Evolutionary conservation across 495 filamentous ascomycete genomes (phyloP).

Genomic region (Xylaria sp.): DNA sequence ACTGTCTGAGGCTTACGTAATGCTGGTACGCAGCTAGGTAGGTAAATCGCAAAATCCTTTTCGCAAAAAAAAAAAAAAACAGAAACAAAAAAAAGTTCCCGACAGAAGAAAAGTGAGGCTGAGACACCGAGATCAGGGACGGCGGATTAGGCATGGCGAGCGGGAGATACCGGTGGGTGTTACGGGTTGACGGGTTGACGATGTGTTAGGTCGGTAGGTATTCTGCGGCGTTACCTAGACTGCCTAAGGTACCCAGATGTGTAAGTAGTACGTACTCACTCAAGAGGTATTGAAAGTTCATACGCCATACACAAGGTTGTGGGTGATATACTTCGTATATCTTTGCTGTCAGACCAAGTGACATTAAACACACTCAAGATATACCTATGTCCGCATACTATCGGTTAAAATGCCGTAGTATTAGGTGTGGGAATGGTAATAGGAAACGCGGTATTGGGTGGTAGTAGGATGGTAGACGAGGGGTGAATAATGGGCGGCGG

Average conservation of each 20-base stretch:
- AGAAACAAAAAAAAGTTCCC: too few species aligned
- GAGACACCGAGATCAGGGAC: not conserved
- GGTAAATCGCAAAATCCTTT: not conserved
- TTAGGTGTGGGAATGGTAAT: not conserved
- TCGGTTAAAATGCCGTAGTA: not conserved
- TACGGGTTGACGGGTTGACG: not conserved
- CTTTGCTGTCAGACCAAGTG: not conserved
- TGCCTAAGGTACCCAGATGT: too few species aligned
- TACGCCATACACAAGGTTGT: too few species aligned
- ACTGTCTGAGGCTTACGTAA: too few species aligned
- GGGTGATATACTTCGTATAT: not conserved
- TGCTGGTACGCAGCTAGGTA: not conserved
- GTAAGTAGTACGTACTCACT: too few species aligned
- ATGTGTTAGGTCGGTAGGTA: too few species aligned
- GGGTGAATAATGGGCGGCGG: constrained; percentile 10
- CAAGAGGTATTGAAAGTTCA: too few species aligned
- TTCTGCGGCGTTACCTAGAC: too few species aligned
- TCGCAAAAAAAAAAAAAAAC: too few species aligned
- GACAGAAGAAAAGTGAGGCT: not conserved
- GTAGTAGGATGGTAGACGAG: not conserved
- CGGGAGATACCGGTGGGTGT: not conserved
- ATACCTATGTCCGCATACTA: not conserved
- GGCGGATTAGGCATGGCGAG: not conserved
- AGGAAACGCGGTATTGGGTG: not conserved
- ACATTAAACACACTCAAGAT: not conserved